Percentiles rank a stretch among this genome's conserved stretches.
These are phyloP conservation scores for Beauveria australis DNA, from an alignment of 2,329 filamentous ascomycete species.

Conservation along the genomic window DNA sequence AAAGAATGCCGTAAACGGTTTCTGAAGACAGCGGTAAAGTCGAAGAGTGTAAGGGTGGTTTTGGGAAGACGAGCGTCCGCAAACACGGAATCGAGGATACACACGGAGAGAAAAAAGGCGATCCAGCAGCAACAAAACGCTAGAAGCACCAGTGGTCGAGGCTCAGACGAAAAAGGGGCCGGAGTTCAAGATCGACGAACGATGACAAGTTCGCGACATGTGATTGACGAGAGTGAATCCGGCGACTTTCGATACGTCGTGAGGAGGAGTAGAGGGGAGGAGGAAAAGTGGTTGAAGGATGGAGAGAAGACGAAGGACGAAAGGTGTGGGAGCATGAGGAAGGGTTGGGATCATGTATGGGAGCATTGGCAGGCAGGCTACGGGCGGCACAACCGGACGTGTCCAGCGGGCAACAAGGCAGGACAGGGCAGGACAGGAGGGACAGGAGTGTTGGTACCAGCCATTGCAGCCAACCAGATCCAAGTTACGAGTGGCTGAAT, in stretches of 20 bases:
- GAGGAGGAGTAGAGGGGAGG: conserved; percentile 16
- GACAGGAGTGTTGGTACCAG: not conserved
- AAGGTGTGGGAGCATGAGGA: conserved; percentile 17
- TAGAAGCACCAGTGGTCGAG: conserved; percentile 14
- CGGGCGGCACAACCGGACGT: conserved; percentile 18
- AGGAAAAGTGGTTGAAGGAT: conserved; percentile 15
- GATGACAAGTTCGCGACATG: conserved; percentile 12
- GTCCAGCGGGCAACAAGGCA: not conserved
- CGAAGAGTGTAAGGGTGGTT: conserved; percentile 14
- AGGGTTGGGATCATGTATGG: conserved; percentile 10
- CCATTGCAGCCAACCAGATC: not conserved
- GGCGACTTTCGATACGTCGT: conserved; percentile 26
- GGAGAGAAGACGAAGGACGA: conserved; percentile 17
- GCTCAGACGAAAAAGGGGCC: conserved; percentile 24
- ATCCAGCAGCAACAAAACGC: conserved; percentile 17
- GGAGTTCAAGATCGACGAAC: conserved; percentile 25
- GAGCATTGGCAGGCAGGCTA: conserved; percentile 13
- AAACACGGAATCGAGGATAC: conserved; percentile 4
- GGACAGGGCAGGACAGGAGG: not conserved
- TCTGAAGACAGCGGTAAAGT: not conserved
- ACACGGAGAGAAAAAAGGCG: not conserved
- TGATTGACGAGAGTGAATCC: conserved; percentile 10
- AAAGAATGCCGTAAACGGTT: conserved; percentile 11
- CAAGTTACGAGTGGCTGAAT: not conserved
- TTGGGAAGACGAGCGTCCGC: conserved; percentile 13